These are phyloP conservation scores for Ceratocystis ficicola DNA, from an alignment of 2,329 filamentous ascomycete species.

Conservation along the genomic window DNA sequence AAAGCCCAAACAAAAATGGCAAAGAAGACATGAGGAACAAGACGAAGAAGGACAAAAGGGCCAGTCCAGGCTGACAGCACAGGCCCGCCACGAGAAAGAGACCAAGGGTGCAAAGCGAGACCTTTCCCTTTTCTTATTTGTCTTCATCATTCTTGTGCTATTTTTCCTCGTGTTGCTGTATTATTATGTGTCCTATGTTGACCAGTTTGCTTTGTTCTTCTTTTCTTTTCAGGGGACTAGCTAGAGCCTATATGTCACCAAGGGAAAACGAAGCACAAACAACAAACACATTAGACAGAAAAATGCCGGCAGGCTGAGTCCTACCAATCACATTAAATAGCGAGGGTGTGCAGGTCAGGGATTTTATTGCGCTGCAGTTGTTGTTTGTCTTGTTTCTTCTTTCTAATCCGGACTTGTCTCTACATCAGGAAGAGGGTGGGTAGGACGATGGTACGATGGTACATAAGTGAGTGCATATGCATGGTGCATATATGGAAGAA, in stretches of 20 bases:
- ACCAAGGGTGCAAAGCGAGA: too few species aligned
- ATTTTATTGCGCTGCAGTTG: background rate
- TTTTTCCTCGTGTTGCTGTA: too few species aligned
- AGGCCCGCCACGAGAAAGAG: too few species aligned
- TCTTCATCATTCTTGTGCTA: background rate
- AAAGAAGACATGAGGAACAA: background rate
- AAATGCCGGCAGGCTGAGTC: background rate
- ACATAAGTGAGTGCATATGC: constrained; percentile 11
- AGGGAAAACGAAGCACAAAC: background rate
- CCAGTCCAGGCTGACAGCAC: too few species aligned
- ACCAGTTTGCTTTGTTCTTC: too few species aligned
- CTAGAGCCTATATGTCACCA: too few species aligned
- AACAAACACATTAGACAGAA: background rate
- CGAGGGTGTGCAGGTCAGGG: background rate
- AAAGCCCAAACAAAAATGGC: background rate
- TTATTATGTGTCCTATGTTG: too few species aligned
- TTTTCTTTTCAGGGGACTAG: too few species aligned
- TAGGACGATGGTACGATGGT: background rate
- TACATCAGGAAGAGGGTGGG: background rate
- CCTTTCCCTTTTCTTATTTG: background rate
- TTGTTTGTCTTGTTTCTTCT: background rate
- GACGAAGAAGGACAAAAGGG: background rate
- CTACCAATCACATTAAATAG: background rate
- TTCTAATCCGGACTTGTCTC: background rate
- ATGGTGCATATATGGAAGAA: background rate